Percentiles rank a stretch among this genome's conserved stretches.
phyloP scores from a whole-genome alignment of 2,329 filamentous ascomycete species.

The Sporothrix variecibatus region DNA sequence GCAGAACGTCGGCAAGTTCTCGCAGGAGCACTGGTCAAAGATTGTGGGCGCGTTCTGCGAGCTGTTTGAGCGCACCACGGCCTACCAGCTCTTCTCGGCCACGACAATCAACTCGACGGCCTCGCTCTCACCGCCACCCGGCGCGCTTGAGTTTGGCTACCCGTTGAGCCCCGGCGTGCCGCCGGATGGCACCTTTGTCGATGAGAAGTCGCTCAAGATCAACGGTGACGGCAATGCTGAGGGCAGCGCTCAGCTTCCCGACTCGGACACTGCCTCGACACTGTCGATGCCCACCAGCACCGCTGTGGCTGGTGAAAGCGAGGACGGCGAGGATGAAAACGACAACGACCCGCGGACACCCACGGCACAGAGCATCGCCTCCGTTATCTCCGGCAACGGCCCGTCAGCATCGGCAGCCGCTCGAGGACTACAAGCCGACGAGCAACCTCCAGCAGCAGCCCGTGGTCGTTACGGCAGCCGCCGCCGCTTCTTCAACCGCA shows the following conservation, averaged over 20 bases:
- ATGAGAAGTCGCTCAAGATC: slow-evolving; percentile 63
- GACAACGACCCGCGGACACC: slow-evolving; percentile 42
- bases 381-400: slow-evolving; percentile 6
- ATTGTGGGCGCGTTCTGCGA: slow-evolving; percentile 96
- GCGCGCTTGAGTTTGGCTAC: slow-evolving; percentile 54
- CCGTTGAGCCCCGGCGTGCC: slow-evolving; percentile 44
- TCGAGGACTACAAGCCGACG: slow-evolving; percentile 87
- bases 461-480: slow-evolving; percentile 91
- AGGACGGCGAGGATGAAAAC: slow-evolving; percentile 35
- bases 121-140: slow-evolving; percentile 53
- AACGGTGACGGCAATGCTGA: slow-evolving; percentile 37
- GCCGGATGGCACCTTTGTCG: slow-evolving; percentile 36
- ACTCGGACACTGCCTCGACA: slow-evolving; percentile 37
- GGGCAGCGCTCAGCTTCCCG: slow-evolving; percentile 32
- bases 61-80: slow-evolving; percentile 91
- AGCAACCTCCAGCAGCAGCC: slow-evolving; percentile 81
- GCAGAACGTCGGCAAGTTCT: slow-evolving; percentile 94
- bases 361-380: slow-evolving; percentile 25
- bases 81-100: slow-evolving; percentile 93
- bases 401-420: slow-evolving; percentile 45
- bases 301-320: slow-evolving; percentile 39
- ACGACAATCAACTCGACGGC: slow-evolving; percentile 57
- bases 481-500: slow-evolving; percentile 96
- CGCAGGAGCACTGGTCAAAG: slow-evolving; percentile 83
- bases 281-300: slow-evolving; percentile 36